A percentile compares a stretch with the other conserved stretches of the same genome.
These are phyloP conservation scores for Huntiella moniliformis DNA, from an alignment of 2,329 filamentous ascomycete species.

Conservation along the genomic window DNA sequence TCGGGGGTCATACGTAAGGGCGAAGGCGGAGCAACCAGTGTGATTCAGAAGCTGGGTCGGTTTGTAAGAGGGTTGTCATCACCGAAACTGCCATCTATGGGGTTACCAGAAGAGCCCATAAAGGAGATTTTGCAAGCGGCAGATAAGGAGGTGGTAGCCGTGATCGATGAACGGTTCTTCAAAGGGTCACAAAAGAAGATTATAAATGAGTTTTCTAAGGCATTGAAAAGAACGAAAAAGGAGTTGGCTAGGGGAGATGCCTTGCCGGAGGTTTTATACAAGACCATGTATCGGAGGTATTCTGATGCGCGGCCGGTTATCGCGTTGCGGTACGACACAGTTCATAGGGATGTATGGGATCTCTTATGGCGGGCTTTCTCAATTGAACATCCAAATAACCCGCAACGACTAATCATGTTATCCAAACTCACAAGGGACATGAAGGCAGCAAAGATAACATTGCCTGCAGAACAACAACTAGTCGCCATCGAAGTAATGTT, in stretches of 20 bases:
- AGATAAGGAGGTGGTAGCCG: conserved; percentile 4
- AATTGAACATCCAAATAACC: conserved; percentile 28
- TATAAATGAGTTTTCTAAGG: conserved; percentile 8
- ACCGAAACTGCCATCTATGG: neutral
- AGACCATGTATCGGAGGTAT: conserved; percentile 31
- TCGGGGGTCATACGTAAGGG: neutral
- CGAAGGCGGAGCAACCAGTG: conserved; percentile 5
- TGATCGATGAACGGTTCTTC: neutral
- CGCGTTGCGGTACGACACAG: conserved; percentile 27
- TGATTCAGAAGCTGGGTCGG: conserved; percentile 8
- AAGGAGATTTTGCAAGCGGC: conserved; percentile 9
- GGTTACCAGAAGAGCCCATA: neutral
- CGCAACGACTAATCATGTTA: conserved; percentile 41
- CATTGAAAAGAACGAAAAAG: conserved; percentile 11
- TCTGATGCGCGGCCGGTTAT: conserved; percentile 26
- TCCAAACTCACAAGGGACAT: conserved; percentile 48
- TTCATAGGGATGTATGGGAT: conserved; percentile 45
- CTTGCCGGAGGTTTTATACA: conserved; percentile 19
- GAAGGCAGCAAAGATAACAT: conserved; percentile 33
- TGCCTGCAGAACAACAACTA: conserved; percentile 41
- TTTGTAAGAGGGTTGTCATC: conserved; percentile 10
- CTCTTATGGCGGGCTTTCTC: conserved; percentile 46
- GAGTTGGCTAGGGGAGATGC: conserved; percentile 6
- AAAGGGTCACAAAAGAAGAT: neutral
- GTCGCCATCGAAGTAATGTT: conserved; percentile 52